These are phyloP conservation scores for Sisymbrium altissimum DNA, from an alignment of 345 rosid species.

Conservation along the genomic window DNA sequence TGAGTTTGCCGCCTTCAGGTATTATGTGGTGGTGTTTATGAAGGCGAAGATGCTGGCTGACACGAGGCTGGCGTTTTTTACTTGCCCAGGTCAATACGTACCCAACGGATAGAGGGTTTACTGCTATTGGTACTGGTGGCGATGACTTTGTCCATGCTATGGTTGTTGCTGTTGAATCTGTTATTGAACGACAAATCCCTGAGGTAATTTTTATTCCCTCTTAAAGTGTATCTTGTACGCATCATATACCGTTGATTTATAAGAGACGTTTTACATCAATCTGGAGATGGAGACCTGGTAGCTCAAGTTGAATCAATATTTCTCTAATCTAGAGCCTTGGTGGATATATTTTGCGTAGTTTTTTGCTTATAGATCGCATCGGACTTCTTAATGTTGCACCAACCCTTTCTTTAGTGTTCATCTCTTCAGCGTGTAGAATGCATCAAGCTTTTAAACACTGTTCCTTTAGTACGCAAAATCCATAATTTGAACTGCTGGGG, in stretches of 20 bases:
- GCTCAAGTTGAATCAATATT: background rate
- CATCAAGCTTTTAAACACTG: background rate
- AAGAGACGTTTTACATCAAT: background rate
- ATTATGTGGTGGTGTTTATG: background rate
- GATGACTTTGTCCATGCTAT: slow-evolving; percentile 95
- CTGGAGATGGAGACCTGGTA: background rate
- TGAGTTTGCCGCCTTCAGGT: background rate
- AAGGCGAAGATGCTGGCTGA: slow-evolving; percentile 10
- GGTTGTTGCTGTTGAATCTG: slow-evolving; percentile 98
- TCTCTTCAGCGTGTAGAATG: background rate
- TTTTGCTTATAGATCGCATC: background rate
- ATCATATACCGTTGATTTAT: background rate
- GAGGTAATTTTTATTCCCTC: slow-evolving; percentile 46
- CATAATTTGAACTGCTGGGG: background rate
- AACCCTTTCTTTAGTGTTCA: background rate
- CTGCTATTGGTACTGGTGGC: slow-evolving; percentile 95
- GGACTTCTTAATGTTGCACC: background rate
- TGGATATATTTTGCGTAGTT: background rate
- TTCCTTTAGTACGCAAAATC: background rate
- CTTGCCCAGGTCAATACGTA: slow-evolving; percentile 77
- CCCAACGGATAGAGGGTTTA: slow-evolving; percentile 94
- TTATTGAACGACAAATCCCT: slow-evolving; percentile 75
- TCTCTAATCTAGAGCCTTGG: background rate
- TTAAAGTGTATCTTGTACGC: background rate
- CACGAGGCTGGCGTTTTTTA: slow-evolving; percentile 4